These are phyloP conservation scores for Cucurbita ficifolia DNA, from an alignment of 306 rosid species.

Conservation along the genomic window DNA sequence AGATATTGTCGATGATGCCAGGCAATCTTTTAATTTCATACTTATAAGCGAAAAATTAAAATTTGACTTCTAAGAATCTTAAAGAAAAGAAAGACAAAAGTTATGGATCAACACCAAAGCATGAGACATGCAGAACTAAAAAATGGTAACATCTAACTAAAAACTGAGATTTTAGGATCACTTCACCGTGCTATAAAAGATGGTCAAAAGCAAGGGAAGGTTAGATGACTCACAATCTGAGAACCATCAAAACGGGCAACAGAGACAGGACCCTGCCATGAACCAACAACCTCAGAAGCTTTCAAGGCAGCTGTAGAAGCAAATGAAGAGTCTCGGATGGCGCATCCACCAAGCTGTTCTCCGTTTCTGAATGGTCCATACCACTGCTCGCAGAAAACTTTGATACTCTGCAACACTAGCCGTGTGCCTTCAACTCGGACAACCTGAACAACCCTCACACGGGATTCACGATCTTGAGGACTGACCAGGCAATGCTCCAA, in stretches of 20 bases:
- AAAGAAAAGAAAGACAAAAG: not conserved
- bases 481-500: conserved; percentile 75
- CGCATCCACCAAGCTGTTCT: conserved; percentile 90
- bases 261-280: conserved; percentile 52
- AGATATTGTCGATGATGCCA: not conserved
- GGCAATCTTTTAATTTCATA: not conserved
- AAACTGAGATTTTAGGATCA: not conserved
- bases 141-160: not conserved
- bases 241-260: conserved; percentile 26
- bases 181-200: not conserved
- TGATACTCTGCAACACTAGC: conserved; percentile 31
- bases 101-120: not conserved
- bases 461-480: conserved; percentile 71
- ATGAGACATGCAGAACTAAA: not conserved
- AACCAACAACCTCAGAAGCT: conserved; percentile 59
- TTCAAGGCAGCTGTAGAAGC: conserved; percentile 52
- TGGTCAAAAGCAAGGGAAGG: not conserved
- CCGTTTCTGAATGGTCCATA: conserved; percentile 98
- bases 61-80: not conserved
- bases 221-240: conserved; percentile 34
- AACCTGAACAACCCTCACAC: conserved; percentile 66
- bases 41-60: no score
- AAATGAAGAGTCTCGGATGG: conserved; percentile 75
- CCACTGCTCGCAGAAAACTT: conserved; percentile 83
- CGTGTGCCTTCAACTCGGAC: conserved; percentile 26